Conservation (phyloP, 805 yeast species). For the Zygoascus flipseniorum region DNA sequence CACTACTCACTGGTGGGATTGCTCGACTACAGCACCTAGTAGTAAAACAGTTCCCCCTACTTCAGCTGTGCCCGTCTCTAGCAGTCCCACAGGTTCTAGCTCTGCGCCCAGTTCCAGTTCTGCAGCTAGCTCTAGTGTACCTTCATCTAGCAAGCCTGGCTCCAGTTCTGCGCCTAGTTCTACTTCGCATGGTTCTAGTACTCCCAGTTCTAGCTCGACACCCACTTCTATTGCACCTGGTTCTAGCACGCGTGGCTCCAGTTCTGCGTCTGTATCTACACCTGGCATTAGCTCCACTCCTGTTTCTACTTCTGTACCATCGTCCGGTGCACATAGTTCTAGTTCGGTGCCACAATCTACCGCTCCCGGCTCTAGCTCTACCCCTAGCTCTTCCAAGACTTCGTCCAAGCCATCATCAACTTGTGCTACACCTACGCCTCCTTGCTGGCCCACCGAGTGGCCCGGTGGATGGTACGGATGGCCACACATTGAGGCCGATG, state of each 20-base stretch:
- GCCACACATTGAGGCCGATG: not conserved
- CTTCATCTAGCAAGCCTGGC: not conserved
- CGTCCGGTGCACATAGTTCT: conserved; percentile 1
- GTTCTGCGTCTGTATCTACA: not conserved
- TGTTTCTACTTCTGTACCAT: not conserved
- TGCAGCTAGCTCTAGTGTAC: not conserved
- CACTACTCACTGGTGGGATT: not conserved
- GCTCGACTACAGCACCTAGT: not conserved
- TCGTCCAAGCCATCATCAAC: not conserved
- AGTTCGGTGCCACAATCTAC: conserved; percentile 1
- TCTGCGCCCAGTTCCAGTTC: not conserved
- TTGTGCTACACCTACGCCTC: not conserved
- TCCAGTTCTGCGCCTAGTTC: not conserved
- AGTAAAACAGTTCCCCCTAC: too few species aligned
- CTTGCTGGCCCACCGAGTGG: not conserved
- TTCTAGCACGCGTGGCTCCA: not conserved
- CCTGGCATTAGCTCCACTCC: not conserved
- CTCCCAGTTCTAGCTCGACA: not conserved
- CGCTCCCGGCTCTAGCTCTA: not conserved
- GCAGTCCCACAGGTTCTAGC: not conserved
- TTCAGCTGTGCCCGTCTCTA: too few species aligned
- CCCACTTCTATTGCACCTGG: not conserved
- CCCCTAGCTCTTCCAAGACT: too few species aligned
- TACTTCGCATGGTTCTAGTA: not conserved
- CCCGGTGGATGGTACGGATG: not conserved